A percentile compares a stretch with the other conserved stretches of the same genome.
phyloP scores from a whole-genome alignment of 495 filamentous ascomycete genomes.

The Podospora bellae-mahoneyi region DNA sequence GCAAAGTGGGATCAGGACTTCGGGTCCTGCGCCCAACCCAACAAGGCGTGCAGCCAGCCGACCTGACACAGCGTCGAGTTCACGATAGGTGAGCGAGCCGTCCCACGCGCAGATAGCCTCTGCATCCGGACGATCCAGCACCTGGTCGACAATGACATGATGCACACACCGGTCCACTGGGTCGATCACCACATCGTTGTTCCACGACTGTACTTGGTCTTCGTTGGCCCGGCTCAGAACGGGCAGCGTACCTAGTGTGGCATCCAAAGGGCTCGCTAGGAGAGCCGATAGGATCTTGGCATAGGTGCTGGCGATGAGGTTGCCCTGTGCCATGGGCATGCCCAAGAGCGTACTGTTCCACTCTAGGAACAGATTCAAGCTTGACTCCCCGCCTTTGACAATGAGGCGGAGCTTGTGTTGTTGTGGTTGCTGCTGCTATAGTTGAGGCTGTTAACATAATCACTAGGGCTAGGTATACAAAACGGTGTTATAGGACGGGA shows the following conservation, averaged over 20 bases:
- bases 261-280: slow-evolving; percentile 12
- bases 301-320: slow-evolving; percentile 25
- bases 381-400: slow-evolving; percentile 14
- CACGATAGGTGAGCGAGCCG: slow-evolving; percentile 49
- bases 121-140: slow-evolving; percentile 16
- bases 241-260: slow-evolving; percentile 13
- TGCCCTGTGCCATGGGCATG: slow-evolving; percentile 19
- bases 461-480: not conserved
- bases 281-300: slow-evolving; percentile 21
- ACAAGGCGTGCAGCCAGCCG: slow-evolving; percentile 45
- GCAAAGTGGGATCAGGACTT: slow-evolving; percentile 53
- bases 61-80: slow-evolving; percentile 46
- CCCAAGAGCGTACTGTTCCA: slow-evolving; percentile 19
- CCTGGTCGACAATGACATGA: slow-evolving; percentile 26
- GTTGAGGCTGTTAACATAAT: not conserved
- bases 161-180: slow-evolving; percentile 29
- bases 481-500: not conserved
- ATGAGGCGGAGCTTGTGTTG: slow-evolving; percentile 23
- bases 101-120: slow-evolving; percentile 48
- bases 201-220: slow-evolving; percentile 23
- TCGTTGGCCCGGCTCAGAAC: slow-evolving; percentile 22
- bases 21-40: slow-evolving; percentile 47
- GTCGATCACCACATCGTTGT: slow-evolving; percentile 11
- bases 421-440: not conserved
- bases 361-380: slow-evolving; percentile 21